phyloP scores from a whole-genome alignment of 345 rosid genomes.

The Conringia planisiliqua region DNA sequence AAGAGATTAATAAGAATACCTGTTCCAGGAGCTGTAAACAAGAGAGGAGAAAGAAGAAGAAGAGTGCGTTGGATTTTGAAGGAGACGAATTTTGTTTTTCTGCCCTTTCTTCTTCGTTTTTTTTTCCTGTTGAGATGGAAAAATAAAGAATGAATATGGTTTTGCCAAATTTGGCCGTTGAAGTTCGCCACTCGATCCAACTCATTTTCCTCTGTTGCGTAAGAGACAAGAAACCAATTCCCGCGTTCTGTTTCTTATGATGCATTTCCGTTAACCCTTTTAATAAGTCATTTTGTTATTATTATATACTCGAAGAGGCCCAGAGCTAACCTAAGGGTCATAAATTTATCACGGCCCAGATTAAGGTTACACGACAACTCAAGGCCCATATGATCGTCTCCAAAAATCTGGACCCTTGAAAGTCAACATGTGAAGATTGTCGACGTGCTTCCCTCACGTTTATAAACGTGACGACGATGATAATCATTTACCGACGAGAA shows the following conservation, averaged over 20 bases:
- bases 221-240: background rate
- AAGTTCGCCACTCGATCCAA: conserved; percentile 26
- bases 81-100: background rate
- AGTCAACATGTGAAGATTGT: background rate
- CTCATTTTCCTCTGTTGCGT: conserved; percentile 21
- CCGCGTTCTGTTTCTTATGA: conserved; percentile 27
- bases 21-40: conserved; percentile 16
- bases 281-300: no score
- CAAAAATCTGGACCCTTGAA: background rate
- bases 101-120: background rate
- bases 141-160: background rate
- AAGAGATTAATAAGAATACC: background rate
- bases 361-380: background rate
- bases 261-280: conserved; percentile 3
- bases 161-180: conserved; percentile 31
- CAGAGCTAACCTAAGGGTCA: background rate
- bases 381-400: background rate
- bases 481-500: background rate
- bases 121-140: background rate
- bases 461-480: conserved; percentile 19
- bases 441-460: conserved; percentile 24
- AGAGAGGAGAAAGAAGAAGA: conserved; percentile 10
- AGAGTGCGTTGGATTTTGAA: background rate
- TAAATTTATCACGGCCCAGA: background rate
- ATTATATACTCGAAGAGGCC: background rate